phyloP scores from a whole-genome alignment of 805 yeast genomes.

The Monosporozyma solicola region DNA sequence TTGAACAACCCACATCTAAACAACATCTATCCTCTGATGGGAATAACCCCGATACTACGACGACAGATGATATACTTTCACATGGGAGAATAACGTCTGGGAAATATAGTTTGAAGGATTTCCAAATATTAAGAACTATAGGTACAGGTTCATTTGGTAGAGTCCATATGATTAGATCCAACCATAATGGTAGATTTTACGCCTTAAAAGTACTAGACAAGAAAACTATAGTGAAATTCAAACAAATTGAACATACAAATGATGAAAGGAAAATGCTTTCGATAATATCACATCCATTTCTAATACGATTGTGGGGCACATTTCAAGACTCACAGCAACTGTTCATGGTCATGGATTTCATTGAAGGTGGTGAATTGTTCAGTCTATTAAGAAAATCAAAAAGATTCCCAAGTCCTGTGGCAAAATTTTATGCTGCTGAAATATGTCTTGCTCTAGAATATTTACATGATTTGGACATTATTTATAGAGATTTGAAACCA shows the following conservation, averaged over 20 bases:
- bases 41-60: background rate
- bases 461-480: constrained; percentile 74
- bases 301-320: constrained; percentile 94
- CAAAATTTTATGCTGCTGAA: constrained; percentile 93
- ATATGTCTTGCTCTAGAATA: constrained; percentile 79
- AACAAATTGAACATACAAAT: constrained; percentile 92
- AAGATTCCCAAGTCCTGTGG: constrained; percentile 91
- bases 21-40: background rate
- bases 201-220: constrained; percentile 90
- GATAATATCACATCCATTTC: constrained; percentile 80
- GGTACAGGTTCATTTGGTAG: constrained; percentile 97
- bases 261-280: constrained; percentile 88
- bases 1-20: background rate
- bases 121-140: constrained; percentile 74
- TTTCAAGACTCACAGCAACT: constrained; percentile 79
- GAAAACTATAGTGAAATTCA: constrained; percentile 80
- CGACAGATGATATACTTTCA: background rate
- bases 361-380: constrained; percentile 93
- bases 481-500: constrained; percentile 87
- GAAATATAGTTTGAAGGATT: constrained; percentile 72
- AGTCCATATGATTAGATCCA: constrained; percentile 79
- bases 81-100: constrained; percentile 37
- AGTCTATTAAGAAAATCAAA: constrained; percentile 78
- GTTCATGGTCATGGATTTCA: constrained; percentile 94
- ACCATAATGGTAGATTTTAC: constrained; percentile 84